A percentile compares a stretch with the other conserved stretches of the same genome.
phyloP scores from a whole-genome alignment of 768 basidiomycete genomes.

The Brasilioporus rufonigricans region DNA sequence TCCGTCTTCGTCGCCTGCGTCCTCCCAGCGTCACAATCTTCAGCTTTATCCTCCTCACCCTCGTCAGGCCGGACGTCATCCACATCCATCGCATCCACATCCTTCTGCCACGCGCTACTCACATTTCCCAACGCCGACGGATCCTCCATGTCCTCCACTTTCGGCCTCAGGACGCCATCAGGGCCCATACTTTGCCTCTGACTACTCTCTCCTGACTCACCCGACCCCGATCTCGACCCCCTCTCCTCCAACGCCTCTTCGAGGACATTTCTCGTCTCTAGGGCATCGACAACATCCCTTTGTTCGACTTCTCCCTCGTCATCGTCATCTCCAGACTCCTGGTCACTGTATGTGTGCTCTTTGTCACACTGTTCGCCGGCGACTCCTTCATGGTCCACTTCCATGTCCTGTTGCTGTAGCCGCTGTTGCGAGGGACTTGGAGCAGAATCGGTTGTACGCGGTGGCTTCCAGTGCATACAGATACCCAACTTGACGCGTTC shows the following conservation, averaged over 20 bases:
- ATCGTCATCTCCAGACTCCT: slow-evolving; percentile 55
- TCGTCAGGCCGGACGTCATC: slow-evolving; percentile 23
- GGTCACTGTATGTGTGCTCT: slow-evolving; percentile 26
- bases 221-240: slow-evolving; percentile 28
- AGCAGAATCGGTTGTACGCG: slow-evolving; percentile 30
- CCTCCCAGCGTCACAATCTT: slow-evolving; percentile 4
- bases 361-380: slow-evolving; percentile 22
- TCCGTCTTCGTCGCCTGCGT: slow-evolving; percentile 29
- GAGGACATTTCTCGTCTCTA: slow-evolving; percentile 53
- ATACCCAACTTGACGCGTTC: slow-evolving; percentile 66
- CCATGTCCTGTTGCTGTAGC: slow-evolving; percentile 29
- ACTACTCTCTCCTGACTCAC: slow-evolving; percentile 35
- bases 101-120: slow-evolving; percentile 18
- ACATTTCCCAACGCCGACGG: slow-evolving; percentile 37
- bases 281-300: slow-evolving; percentile 53
- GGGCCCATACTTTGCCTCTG: slow-evolving; percentile 30
- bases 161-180: slow-evolving; percentile 39
- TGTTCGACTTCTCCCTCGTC: slow-evolving; percentile 57
- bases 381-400: slow-evolving; percentile 27
- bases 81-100: slow-evolving; percentile 35
- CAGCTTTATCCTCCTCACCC: slow-evolving; percentile 25
- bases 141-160: slow-evolving; percentile 59
- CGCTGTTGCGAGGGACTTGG: slow-evolving; percentile 29
- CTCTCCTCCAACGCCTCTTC: slow-evolving; percentile 53
- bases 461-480: slow-evolving; percentile 61